Evolutionary conservation across 1,139 yeast genomes (phyloP).

Genomic region (Pichia sp.): DNA sequence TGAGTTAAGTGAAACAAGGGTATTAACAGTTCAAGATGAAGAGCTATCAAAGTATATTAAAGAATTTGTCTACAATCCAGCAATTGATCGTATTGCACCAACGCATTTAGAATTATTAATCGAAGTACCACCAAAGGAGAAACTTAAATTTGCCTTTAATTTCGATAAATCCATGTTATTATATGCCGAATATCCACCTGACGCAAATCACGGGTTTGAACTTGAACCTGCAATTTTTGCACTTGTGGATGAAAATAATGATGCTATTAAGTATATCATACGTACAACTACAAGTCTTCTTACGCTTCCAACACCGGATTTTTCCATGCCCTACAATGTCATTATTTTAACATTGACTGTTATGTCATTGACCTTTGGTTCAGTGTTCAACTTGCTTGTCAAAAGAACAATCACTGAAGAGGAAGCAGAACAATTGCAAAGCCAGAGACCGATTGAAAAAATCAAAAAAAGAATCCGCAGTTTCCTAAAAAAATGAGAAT

Average conservation of each 20-base stretch:
- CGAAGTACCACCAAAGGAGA: slow-evolving; percentile 55
- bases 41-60: slow-evolving; percentile 37
- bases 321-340: slow-evolving; percentile 98
- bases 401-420: slow-evolving; percentile 73
- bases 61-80: slow-evolving; percentile 63
- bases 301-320: slow-evolving; percentile 94
- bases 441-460: slow-evolving; percentile 12
- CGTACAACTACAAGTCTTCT: slow-evolving; percentile 82
- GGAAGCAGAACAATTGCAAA: slow-evolving; percentile 46
- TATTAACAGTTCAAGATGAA: slow-evolving; percentile 22
- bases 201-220: slow-evolving; percentile 97
- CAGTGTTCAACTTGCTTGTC: slow-evolving; percentile 69
- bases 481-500: background rate
- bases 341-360: slow-evolving; percentile 90
- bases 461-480: slow-evolving; percentile 7
- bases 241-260: slow-evolving; percentile 32
- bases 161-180: slow-evolving; percentile 83
- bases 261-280: slow-evolving; percentile 43
- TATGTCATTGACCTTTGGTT: slow-evolving; percentile 88
- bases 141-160: slow-evolving; percentile 61
- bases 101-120: slow-evolving; percentile 72
- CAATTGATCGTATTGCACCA: slow-evolving; percentile 74
- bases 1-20: slow-evolving; percentile 11
- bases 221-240: slow-evolving; percentile 83
- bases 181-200: slow-evolving; percentile 95